A percentile compares a stretch with the other conserved stretches of the same genome.
These are phyloP conservation scores for Triticum turgidum DNA, from an alignment of 176 grass and related monocot genomes.

Conservation along the genomic window DNA sequence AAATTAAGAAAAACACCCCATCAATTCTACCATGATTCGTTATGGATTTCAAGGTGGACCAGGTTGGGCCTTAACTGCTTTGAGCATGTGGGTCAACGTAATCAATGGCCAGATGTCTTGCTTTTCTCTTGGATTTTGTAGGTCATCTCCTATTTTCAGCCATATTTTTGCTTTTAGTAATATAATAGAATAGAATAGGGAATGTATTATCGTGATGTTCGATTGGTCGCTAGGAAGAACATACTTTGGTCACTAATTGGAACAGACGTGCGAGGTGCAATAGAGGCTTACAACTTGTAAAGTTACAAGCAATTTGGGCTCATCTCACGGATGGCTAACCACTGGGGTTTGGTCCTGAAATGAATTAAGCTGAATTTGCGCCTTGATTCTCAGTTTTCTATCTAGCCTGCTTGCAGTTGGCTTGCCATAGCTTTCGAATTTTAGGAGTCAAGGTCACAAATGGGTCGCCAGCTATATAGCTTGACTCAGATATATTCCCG, in stretches of 20 bases:
- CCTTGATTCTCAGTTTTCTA: neutral
- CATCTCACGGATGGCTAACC: neutral
- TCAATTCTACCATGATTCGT: too few relatives aligned
- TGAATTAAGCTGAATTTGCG: neutral
- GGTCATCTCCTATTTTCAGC: too few relatives aligned
- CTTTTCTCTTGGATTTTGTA: too few relatives aligned
- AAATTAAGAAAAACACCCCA: too few relatives aligned
- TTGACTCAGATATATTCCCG: neutral
- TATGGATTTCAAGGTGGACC: too few relatives aligned
- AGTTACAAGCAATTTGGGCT: neutral
- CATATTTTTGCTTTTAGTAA: too few relatives aligned
- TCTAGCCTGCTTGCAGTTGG: conserved; percentile 1
- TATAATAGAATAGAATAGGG: too few relatives aligned
- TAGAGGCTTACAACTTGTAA: conserved; percentile 6
- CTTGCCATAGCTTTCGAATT: neutral
- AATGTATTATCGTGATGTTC: neutral
- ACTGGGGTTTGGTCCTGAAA: neutral
- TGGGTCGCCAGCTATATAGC: neutral
- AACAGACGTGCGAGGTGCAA: neutral
- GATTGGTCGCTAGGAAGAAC: conserved; percentile 1
- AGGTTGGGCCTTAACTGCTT: too few relatives aligned
- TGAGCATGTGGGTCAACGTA: too few relatives aligned
- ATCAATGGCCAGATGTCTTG: too few relatives aligned
- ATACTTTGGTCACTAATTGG: neutral
- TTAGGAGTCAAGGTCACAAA: neutral